Evolutionary conservation across 352 stramenopile genomes (phyloP).

Genomic region (Phytophthora pisi): DNA sequence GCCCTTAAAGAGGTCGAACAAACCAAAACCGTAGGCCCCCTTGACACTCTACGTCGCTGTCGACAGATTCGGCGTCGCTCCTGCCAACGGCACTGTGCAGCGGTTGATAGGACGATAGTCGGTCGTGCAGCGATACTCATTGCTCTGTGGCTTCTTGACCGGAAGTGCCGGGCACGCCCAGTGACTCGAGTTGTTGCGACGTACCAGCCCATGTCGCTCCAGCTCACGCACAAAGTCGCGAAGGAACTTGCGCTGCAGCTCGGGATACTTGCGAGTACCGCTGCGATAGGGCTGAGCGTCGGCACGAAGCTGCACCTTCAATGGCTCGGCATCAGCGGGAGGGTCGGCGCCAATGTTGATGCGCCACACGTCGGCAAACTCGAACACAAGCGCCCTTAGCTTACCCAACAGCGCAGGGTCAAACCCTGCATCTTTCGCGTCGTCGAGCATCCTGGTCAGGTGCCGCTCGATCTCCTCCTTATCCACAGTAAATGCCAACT

Average conservation of each 20-base stretch:
- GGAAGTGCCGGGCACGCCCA: not conserved
- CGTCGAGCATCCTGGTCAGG: not conserved
- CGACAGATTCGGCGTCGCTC: conserved; percentile 8
- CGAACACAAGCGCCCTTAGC: not conserved
- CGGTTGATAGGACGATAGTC: not conserved
- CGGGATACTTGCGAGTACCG: not conserved
- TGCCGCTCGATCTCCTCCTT: not conserved
- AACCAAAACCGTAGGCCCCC: conserved; percentile 2
- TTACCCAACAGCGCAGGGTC: not conserved
- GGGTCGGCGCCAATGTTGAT: not conserved
- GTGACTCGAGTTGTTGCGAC: not conserved
- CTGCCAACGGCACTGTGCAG: conserved; percentile 10
- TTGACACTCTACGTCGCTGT: conserved; percentile 3
- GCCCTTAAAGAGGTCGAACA: conserved; percentile 26
- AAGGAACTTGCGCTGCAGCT: not conserved
- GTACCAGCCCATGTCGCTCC: not conserved
- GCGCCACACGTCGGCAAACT: conserved; percentile 9
- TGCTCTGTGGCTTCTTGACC: conserved; percentile 3
- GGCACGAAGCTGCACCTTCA: not conserved
- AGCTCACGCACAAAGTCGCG: not conserved
- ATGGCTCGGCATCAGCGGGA: conserved; percentile 4
- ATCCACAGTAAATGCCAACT: not conserved
- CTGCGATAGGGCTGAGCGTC: not conserved
- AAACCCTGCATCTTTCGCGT: not conserved
- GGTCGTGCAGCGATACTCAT: not conserved